Evolutionary conservation across 2,329 filamentous ascomycete genomes (phyloP), one percentile per base, ranked within the genome.

Genomic region (Stachybotrys chartarum): DNA sequence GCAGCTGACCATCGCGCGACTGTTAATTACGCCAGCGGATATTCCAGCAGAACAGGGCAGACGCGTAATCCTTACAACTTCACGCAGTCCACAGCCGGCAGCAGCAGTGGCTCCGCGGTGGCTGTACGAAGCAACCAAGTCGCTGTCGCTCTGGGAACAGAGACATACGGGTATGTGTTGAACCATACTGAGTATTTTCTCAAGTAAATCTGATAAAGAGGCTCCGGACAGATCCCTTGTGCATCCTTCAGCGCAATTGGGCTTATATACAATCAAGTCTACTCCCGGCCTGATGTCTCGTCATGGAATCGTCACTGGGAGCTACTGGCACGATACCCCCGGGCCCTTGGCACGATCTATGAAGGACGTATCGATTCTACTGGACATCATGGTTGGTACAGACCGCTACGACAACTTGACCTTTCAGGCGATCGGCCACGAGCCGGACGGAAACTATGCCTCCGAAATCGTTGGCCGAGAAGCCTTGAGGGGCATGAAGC

Each of bases 91-190:
- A 55, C 56, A 5, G 54, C 56, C 1, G 56, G 56, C 30, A 55
- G 56, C 45, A 57, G 56, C 14, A 52, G 56, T 17, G 53, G 56
- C 6, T 32, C 39, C 42, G 50, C 50, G 10, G 56, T 57, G 12
- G 32, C 53, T n/a, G 53, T 57, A n/a, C 12, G 45, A 1, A 57
- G 45, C 39, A 57, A 57, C 42, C 56, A 57, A 35, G 56, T 32
- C 6, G 53, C 56, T 30, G 24, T 57, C 51, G 53, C 53, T 3
- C 16, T 57, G 18, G 56, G 56, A 16, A 53, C 50, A 12, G 56
- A 57, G 42, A 57, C 56, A 16, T 52, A 57, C 44, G 56, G 56
- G n/a, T n/a, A n/a, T n/a, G n/a, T n/a, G n/a, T n/a, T n/a, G 55
- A 52, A 52, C n/a, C n/a, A n/a, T n/a, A n/a, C n/a, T n/a, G n/a